Base-by-base conservation (phyloP, 306 rosid species). In the Dryas octopetala region DNA sequence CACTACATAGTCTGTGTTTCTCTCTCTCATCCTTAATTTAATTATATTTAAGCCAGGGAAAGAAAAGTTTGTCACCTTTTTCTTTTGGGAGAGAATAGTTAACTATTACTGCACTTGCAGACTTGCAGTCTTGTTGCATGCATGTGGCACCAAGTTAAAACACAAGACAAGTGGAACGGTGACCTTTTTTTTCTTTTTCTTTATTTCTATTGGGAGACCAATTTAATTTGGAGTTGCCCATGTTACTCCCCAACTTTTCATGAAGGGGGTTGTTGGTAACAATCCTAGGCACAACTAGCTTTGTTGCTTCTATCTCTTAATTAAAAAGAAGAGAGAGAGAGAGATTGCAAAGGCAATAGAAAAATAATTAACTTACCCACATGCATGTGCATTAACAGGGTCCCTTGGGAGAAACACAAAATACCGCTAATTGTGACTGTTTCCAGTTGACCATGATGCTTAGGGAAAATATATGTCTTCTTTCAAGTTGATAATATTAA, bases 71-170 rank as follows among this genome's bases (percentile, higher is more conserved):
- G 59, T 17, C 3, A 16, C 78, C 77, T 79, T 85, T 83, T 80
- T 57, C 77, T 80, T 79, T 82, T 61, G 19, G 68, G 53, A 45
- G 28, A 74, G 44, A 14, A 66, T 72, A 38, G 69, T 57, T 70
- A 60, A 83, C 81, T n/a, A 82, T 83, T 55, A 54, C 54, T 11
- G 46, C 85, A 53, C 55, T 32, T 46, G 76, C 72, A 1, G 38
- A 23, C 23, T 23, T 23, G 23, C 23, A 23, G 38, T 32, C 38
- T 32, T 32, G 38, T 32, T 80, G 84, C 86, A 62, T 62, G 80
- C 89, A 84, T 76, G 86, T 84, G 82, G 67, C 68, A 71, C 58
- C 68, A 61, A 71, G 72, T 84, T 67, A 80, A 62, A 15, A 40
- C 16, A 41, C 12, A 62, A 62, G 65, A 47, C 0, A 15, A 32